Percentiles rank a stretch among this genome's conserved stretches.
Conservation (phyloP, 495 filamentous ascomycete species). For the Saxispiralis lemnorum region DNA sequence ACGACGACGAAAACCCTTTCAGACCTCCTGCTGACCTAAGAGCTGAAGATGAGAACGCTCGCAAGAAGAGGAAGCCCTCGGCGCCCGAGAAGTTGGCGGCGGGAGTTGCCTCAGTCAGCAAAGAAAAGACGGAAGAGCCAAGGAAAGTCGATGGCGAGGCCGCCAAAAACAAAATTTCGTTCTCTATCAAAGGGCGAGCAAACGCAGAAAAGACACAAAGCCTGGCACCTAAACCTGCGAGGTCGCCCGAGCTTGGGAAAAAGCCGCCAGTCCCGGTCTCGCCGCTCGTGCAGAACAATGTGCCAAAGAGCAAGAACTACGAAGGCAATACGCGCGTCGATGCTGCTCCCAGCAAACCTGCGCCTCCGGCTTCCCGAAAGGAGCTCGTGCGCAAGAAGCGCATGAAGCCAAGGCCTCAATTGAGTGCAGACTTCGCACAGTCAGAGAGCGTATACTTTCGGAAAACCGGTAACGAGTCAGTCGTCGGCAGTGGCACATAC, state of each 20-base stretch:
- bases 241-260: slow-evolving; percentile 7
- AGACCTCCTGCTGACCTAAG: slow-evolving; percentile 45
- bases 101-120: not conserved
- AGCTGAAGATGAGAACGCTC: slow-evolving; percentile 39
- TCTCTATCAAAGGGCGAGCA: slow-evolving; percentile 15
- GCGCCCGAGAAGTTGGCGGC: not conserved
- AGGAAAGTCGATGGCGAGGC: slow-evolving; percentile 4
- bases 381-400: slow-evolving; percentile 54
- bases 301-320: slow-evolving; percentile 14
- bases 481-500: slow-evolving; percentile 83
- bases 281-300: slow-evolving; percentile 8
- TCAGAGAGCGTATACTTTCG: slow-evolving; percentile 80
- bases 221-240: slow-evolving; percentile 1
- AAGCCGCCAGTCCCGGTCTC: slow-evolving; percentile 8
- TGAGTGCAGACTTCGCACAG: slow-evolving; percentile 50
- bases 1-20: slow-evolving; percentile 44
- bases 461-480: slow-evolving; percentile 86
- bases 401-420: slow-evolving; percentile 49
- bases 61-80: slow-evolving; percentile 26
- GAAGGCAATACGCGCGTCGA: slow-evolving; percentile 13
- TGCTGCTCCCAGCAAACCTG: slow-evolving; percentile 5
- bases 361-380: slow-evolving; percentile 32
- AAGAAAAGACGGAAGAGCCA: not conserved
- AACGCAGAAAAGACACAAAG: slow-evolving; percentile 4
- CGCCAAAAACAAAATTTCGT: slow-evolving; percentile 15